Evolutionary conservation across 192 early-diverging fungal species (phyloP).

Genomic region (Geranomyces variabilis): DNA sequence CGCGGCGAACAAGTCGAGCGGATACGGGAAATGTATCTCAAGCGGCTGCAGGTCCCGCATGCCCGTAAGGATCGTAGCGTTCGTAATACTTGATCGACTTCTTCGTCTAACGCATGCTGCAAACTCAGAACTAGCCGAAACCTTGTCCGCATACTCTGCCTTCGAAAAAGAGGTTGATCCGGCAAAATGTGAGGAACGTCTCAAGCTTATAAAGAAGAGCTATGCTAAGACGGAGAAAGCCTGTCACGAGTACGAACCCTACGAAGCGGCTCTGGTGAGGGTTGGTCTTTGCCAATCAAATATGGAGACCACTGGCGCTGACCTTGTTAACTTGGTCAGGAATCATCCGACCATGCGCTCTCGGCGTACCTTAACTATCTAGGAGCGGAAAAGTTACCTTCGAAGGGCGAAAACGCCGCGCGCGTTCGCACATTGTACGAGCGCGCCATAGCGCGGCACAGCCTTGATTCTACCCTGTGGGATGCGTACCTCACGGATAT

Average conservation of each 20-base stretch:
- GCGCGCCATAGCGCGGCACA: constrained; percentile 64
- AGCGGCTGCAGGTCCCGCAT: constrained; percentile 49
- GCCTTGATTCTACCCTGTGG: constrained; percentile 65
- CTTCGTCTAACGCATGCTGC: neutral
- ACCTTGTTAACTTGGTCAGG: neutral
- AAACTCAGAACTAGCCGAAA: constrained; percentile 54
- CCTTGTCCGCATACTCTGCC: constrained; percentile 64
- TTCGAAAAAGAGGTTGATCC: constrained; percentile 62
- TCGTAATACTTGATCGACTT: no score
- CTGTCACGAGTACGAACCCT: constrained; percentile 48
- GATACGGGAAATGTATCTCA: constrained; percentile 47
- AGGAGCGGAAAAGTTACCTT: constrained; percentile 48
- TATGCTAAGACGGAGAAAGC: constrained; percentile 46
- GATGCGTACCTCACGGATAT: constrained; percentile 67
- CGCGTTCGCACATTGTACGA: constrained; percentile 64
- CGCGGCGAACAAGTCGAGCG: constrained; percentile 21
- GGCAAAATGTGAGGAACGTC: constrained; percentile 56
- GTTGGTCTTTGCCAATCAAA: neutral
- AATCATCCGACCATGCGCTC: constrained; percentile 16
- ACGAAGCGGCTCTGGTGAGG: constrained; percentile 60
- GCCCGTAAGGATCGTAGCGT: constrained; percentile 32
- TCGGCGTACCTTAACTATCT: constrained; percentile 62
- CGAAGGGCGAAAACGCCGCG: constrained; percentile 27
- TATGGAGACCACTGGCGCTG: neutral
- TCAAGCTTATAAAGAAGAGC: constrained; percentile 54